These are phyloP conservation scores for Penicillium sp. DNA, from an alignment of 2,329 filamentous ascomycete species.

Conservation along the genomic window DNA sequence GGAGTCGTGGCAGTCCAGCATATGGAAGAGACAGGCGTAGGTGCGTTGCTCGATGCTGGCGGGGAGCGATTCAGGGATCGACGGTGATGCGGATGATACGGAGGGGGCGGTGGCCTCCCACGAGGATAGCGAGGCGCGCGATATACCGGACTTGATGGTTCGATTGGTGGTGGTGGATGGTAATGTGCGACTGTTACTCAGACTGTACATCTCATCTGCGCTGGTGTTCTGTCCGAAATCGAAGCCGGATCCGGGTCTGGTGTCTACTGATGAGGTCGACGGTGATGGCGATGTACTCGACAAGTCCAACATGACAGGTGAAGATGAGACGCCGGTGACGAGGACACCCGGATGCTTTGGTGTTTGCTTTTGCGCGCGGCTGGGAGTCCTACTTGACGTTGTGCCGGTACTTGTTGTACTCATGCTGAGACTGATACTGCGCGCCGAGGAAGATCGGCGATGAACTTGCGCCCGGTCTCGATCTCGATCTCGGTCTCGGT, in stretches of 20 bases:
- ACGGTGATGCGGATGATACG: constrained; percentile 9
- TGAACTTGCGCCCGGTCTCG: not conserved
- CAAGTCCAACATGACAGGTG: constrained; percentile 32
- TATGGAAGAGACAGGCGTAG: constrained; percentile 47
- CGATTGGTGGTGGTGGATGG: constrained; percentile 9
- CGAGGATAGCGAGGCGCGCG: constrained; percentile 27
- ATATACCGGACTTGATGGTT: constrained; percentile 1
- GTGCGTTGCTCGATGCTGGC: constrained; percentile 10
- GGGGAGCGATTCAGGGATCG: not conserved
- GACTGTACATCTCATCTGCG: constrained; percentile 15
- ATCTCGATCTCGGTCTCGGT: not conserved
- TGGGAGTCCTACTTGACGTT: constrained; percentile 3
- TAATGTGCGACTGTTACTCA: constrained; percentile 25
- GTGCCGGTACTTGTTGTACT: constrained; percentile 2
- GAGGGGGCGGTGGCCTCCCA: constrained; percentile 19
- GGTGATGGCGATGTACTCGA: constrained; percentile 33
- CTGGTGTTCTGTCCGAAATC: constrained; percentile 6
- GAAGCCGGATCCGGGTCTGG: constrained; percentile 25
- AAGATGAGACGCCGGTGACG: constrained; percentile 18
- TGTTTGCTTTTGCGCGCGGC: not conserved
- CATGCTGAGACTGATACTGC: constrained; percentile 3
- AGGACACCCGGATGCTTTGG: constrained; percentile 12
- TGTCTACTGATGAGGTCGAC: constrained; percentile 34
- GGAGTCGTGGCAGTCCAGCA: constrained; percentile 44
- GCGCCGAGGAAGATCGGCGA: not conserved